Base-by-base conservation (phyloP, 352 stramenopile species). In the Pythium diclinum region DNA sequence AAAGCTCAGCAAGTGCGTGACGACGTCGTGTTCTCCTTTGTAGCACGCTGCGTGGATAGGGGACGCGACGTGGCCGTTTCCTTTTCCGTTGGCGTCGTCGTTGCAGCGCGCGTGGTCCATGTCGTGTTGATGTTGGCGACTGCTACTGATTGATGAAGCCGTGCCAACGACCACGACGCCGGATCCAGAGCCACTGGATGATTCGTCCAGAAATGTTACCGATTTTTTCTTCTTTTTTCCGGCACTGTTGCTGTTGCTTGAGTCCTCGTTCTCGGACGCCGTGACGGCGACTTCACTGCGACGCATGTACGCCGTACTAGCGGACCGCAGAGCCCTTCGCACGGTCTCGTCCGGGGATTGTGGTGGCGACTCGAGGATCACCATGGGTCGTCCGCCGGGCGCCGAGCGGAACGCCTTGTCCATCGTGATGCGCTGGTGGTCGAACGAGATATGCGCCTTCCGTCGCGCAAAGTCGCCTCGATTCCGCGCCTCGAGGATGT, bases 1-100 rank as follows among this genome's bases (percentile, higher is more conserved):
- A 56, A 83, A 89, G 69, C 81, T 79, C 34, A 91, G 68, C 17
- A 90, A 54, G 57, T 91, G 81, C 67, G 90, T 85, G 23, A 93
- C 61, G n/a, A 88, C 73, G 23, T 80, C 68, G 44, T 83, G 70
- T 61, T 93, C 81, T 10, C 75, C 75, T 48, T 85, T 76, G 40
- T 65, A 67, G 59, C 81, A 89, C n/a, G 77, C 78, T 0, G 83
- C 79, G 59, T 92, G 81, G 65, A 92, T 89, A 6, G 83, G 79
- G 33, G 81, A 89, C 28, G 70, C 53, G 64, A 86, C 48, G 61
- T 68, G 62, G 25, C 60, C 67, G 36, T 63, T 69, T 21, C 54
- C 67, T 63, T 38, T 65, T 3, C 53, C 51, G 32, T 4, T 56
- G 25, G 46, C 51, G 56, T 69, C 56, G 52, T 64, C 67, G 21